These are phyloP conservation scores for Paecilomyces formosus DNA, from an alignment of 2,329 filamentous ascomycete species.

Conservation along the genomic window DNA sequence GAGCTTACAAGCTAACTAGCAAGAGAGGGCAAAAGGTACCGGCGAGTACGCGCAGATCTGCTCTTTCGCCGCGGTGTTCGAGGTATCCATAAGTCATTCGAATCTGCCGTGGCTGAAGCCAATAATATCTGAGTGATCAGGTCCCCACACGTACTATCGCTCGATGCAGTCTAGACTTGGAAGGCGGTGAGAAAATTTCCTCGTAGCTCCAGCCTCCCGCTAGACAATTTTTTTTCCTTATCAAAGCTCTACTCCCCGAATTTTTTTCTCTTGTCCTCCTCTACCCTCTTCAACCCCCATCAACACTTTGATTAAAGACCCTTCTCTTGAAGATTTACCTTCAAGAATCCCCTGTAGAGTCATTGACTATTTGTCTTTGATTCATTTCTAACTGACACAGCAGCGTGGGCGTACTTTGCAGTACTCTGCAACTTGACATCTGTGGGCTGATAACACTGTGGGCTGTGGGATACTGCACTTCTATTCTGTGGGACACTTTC, in stretches of 20 bases:
- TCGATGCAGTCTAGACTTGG: not conserved
- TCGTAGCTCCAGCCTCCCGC: conserved; percentile 22
- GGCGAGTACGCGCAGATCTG: not conserved
- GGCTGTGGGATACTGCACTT: conserved; percentile 33
- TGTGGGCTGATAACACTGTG: conserved; percentile 22
- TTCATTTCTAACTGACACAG: conserved; percentile 20
- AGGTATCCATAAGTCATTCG: not conserved
- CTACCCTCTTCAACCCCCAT: conserved; percentile 10
- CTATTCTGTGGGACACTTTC: conserved; percentile 33
- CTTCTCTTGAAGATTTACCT: conserved; percentile 1
- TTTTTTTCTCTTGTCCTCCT: conserved; percentile 17
- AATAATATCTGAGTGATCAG: not conserved
- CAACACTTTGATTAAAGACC: conserved; percentile 3
- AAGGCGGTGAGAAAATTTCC: conserved; percentile 18
- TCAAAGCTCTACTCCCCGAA: conserved; percentile 18
- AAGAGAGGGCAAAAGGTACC: not conserved
- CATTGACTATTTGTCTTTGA: conserved; percentile 3
- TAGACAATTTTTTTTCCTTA: conserved; percentile 20
- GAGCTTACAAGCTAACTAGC: not conserved
- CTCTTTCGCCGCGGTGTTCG: not conserved
- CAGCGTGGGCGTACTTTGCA: conserved; percentile 26
- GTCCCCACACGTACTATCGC: not conserved
- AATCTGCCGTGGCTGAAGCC: not conserved
- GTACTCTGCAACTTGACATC: conserved; percentile 27
- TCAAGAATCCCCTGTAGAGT: not conserved